These are phyloP conservation scores for Huntiella decipiens DNA, from an alignment of 2,329 filamentous ascomycete genomes.

Conservation along the genomic window DNA sequence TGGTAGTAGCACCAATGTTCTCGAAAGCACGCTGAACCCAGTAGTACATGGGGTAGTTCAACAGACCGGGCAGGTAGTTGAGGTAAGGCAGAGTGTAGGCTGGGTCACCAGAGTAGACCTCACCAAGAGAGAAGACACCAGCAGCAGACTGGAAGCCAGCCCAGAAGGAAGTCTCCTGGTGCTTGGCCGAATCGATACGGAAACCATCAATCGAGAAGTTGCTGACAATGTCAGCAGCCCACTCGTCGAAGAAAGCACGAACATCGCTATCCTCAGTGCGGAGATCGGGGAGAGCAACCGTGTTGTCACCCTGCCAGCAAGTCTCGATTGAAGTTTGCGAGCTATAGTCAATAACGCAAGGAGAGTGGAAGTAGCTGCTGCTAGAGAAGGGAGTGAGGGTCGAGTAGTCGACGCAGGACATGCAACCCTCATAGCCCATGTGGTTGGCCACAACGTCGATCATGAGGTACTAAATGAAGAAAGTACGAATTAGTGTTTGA, in stretches of 20 bases:
- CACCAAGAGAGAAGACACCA: constrained; percentile 44
- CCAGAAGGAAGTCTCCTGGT: constrained; percentile 35
- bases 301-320: constrained; percentile 32
- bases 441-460: constrained; percentile 35
- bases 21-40: constrained; percentile 12
- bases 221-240: constrained; percentile 52
- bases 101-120: constrained; percentile 37
- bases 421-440: constrained; percentile 27
- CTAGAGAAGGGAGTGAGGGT: constrained; percentile 35
- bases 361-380: constrained; percentile 33
- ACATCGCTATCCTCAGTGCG: constrained; percentile 57
- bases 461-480: constrained; percentile 27
- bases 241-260: constrained; percentile 45
- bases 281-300: constrained; percentile 38
- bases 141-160: constrained; percentile 35
- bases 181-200: constrained; percentile 49
- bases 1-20: constrained; percentile 9
- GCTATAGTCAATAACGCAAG: constrained; percentile 32
- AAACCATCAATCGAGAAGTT: constrained; percentile 48
- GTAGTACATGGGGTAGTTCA: constrained; percentile 22
- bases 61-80: constrained; percentile 27
- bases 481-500: background rate
- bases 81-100: constrained; percentile 36
- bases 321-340: constrained; percentile 22
- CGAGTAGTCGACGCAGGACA: constrained; percentile 30